These are phyloP conservation scores for Quercus engelmannii DNA, from an alignment of 306 rosid genomes.

Conservation along the genomic window DNA sequence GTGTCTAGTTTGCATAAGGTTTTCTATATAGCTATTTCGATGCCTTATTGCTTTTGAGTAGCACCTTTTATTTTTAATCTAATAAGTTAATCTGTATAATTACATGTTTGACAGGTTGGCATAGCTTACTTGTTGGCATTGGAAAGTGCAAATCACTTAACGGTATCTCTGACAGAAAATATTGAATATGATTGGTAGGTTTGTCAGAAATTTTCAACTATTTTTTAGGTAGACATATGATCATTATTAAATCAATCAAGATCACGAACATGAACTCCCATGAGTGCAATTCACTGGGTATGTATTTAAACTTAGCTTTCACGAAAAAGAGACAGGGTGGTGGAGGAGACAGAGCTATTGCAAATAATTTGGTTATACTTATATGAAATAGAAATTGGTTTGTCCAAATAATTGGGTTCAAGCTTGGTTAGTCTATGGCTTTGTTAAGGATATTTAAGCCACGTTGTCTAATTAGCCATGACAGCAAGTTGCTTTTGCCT, in stretches of 20 bases:
- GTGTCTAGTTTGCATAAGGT: background rate
- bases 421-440: too few relatives aligned
- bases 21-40: background rate
- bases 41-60: background rate
- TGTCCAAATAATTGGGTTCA: too few relatives aligned
- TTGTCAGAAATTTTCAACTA: conserved; percentile 18
- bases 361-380: too few relatives aligned
- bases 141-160: conserved; percentile 69
- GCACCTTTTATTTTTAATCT: background rate
- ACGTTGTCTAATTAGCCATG: too few relatives aligned
- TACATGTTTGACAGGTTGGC: conserved; percentile 66
- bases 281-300: too few relatives aligned
- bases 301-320: too few relatives aligned
- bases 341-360: too few relatives aligned
- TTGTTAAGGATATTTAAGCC: too few relatives aligned
- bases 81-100: conserved; percentile 1
- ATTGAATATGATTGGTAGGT: conserved; percentile 90
- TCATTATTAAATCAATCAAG: background rate
- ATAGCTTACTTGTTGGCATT: conserved; percentile 91
- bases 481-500: too few relatives aligned
- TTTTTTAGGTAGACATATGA: background rate
- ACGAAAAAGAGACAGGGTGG: too few relatives aligned
- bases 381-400: too few relatives aligned
- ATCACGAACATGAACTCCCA: too few relatives aligned
- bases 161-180: conserved; percentile 64